These are phyloP conservation scores for Geranium brycei DNA, from an alignment of 345 rosid species.

Conservation along the genomic window DNA sequence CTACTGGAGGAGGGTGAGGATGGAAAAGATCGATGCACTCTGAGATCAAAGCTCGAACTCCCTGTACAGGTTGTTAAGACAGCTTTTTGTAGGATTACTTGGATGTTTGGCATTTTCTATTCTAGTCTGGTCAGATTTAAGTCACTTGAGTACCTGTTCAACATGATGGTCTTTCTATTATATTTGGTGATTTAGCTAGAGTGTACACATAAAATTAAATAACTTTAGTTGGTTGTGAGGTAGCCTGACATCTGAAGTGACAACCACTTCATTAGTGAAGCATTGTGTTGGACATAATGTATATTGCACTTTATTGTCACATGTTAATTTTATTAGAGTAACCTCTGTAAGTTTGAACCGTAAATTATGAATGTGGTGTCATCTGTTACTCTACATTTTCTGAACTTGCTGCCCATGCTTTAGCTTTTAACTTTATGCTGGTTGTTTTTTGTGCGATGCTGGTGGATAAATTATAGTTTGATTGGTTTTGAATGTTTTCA, in stretches of 20 bases:
- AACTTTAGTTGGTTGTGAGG: background rate
- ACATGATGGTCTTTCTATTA: background rate
- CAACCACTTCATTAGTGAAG: too few relatives aligned
- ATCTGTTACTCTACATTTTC: background rate
- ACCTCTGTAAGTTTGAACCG: background rate
- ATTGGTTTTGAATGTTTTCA: background rate
- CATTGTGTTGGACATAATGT: too few relatives aligned
- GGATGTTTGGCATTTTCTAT: background rate
- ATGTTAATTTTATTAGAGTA: too few relatives aligned
- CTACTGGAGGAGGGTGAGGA: constrained; percentile 90
- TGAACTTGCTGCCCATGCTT: background rate
- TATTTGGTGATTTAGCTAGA: background rate
- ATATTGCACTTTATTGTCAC: too few relatives aligned
- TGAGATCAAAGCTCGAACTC: constrained; percentile 96
- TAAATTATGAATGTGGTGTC: background rate
- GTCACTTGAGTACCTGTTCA: constrained; percentile 4
- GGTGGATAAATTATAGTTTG: background rate
- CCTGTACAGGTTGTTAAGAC: constrained; percentile 75
- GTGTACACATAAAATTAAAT: background rate
- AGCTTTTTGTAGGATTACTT: constrained; percentile 4
- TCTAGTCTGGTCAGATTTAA: constrained; percentile 2
- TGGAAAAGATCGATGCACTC: constrained; percentile 71
- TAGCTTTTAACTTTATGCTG: background rate
- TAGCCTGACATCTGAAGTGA: too few relatives aligned
- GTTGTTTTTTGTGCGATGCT: background rate